These are phyloP conservation scores for Zopfia rhizophila DNA, from an alignment of 2,329 filamentous ascomycete genomes.

Conservation along the genomic window DNA sequence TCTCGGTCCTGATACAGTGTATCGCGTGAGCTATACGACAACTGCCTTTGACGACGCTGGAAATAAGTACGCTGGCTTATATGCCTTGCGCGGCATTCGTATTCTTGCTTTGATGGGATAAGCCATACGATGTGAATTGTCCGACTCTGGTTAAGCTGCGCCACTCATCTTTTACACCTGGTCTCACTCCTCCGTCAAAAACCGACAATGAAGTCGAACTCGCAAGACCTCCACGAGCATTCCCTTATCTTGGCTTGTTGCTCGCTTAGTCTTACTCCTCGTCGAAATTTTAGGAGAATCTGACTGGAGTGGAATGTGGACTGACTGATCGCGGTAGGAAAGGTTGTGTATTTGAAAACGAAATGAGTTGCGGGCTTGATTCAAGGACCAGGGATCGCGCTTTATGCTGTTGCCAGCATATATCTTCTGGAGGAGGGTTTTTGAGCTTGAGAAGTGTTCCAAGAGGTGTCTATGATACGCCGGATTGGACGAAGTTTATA, in stretches of 20 bases:
- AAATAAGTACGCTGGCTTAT: conserved; percentile 29
- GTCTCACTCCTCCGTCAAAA: too few relatives aligned
- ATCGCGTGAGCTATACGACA: conserved; percentile 21
- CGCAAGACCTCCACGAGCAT: too few relatives aligned
- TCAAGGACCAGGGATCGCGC: neutral
- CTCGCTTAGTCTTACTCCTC: too few relatives aligned
- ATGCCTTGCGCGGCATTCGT: conserved; percentile 26
- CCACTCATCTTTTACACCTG: too few relatives aligned
- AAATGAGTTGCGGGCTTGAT: too few relatives aligned
- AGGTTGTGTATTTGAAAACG: too few relatives aligned
- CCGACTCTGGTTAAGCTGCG: conserved; percentile 15
- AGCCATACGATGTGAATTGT: conserved; percentile 24
- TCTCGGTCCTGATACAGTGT: conserved; percentile 29
- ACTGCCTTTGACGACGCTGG: conserved; percentile 24
- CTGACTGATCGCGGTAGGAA: too few relatives aligned
- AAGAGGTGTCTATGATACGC: conserved; percentile 8
- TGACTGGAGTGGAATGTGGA: too few relatives aligned
- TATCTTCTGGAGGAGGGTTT: conserved; percentile 16
- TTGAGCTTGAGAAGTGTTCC: conserved; percentile 9
- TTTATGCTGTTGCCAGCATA: conserved; percentile 15
- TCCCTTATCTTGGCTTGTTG: too few relatives aligned
- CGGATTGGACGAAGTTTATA: conserved; percentile 16
- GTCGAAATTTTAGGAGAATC: too few relatives aligned
- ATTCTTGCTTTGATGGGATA: conserved; percentile 26
- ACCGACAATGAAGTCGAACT: too few relatives aligned